These are phyloP conservation scores for Penicillium ucsense DNA, from an alignment of 495 filamentous ascomycete species.

Conservation along the genomic window DNA sequence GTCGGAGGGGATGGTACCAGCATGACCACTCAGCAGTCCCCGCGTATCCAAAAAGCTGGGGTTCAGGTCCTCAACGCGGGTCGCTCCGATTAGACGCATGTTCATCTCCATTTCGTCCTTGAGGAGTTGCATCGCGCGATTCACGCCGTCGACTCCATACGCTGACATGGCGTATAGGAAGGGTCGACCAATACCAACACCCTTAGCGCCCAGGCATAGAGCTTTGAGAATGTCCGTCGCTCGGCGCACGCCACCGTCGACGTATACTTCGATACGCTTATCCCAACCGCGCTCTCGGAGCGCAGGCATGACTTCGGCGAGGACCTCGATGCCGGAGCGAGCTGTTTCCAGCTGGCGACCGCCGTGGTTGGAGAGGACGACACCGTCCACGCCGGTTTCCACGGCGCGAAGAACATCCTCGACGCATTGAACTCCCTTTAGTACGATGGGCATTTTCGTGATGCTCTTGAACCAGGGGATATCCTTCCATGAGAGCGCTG, in stretches of 20 bases:
- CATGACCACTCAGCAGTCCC: conserved; percentile 58
- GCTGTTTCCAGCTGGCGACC: conserved; percentile 95
- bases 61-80: conserved; percentile 63
- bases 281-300: conserved; percentile 75
- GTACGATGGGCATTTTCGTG: conserved; percentile 91
- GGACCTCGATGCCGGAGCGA: conserved; percentile 80
- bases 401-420: conserved; percentile 86
- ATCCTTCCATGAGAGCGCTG: conserved; percentile 80
- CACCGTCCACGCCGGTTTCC: conserved; percentile 77
- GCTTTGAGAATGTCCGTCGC: conserved; percentile 96
- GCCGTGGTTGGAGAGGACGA: conserved; percentile 95
- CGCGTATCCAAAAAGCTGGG: conserved; percentile 69
- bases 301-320: conserved; percentile 94
- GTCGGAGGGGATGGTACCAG: conserved; percentile 56
- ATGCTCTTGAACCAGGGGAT: conserved; percentile 89
- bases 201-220: conserved; percentile 82
- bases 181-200: conserved; percentile 88
- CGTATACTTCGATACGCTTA: conserved; percentile 76
- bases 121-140: conserved; percentile 86
- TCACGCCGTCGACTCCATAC: conserved; percentile 80
- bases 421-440: conserved; percentile 94
- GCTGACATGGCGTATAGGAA: conserved; percentile 95
- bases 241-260: conserved; percentile 84
- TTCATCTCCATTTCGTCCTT: conserved; percentile 99
- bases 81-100: conserved; percentile 85